Conservation (phyloP, 83 land plant genomes). For the Picea abies region DNA sequence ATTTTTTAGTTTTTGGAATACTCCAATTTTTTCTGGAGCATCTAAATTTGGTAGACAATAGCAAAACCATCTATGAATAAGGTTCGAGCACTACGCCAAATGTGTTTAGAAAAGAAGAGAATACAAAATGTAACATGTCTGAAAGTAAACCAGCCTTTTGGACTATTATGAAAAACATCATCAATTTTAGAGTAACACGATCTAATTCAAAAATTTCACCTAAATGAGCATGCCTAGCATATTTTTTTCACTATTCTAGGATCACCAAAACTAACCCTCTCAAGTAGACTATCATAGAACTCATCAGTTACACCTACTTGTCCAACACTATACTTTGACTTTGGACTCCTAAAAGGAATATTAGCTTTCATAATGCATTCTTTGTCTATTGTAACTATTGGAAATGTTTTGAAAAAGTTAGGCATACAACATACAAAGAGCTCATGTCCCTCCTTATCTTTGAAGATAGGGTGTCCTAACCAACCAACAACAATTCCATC, state of each 20-base stretch:
- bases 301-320: background rate
- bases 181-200: background rate
- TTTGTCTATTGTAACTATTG: background rate
- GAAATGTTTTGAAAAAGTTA: slow-evolving; percentile 18
- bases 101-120: background rate
- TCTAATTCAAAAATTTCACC: slow-evolving; percentile 20
- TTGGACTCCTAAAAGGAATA: background rate
- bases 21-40: slow-evolving; percentile 7
- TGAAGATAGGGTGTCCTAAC: no score
- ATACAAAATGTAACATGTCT: slow-evolving; percentile 2
- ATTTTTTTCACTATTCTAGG: slow-evolving; percentile 23
- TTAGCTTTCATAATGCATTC: slow-evolving; percentile 9
- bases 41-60: slow-evolving; percentile 18
- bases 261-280: slow-evolving; percentile 21
- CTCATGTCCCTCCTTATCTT: background rate
- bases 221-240: slow-evolving; percentile 28
- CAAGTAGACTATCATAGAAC: slow-evolving; percentile 9
- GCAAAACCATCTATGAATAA: slow-evolving; percentile 19
- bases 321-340: no score
- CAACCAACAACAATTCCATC: slow-evolving; percentile 13
- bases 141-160: no score
- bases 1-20: slow-evolving; percentile 9
- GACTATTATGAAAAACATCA: slow-evolving; percentile 12
- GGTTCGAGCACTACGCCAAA: slow-evolving; percentile 17
- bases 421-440: slow-evolving; percentile 21